phyloP scores from a whole-genome alignment of 2,329 filamentous ascomycete species.

The Sclerotiophoma versabilis region DNA sequence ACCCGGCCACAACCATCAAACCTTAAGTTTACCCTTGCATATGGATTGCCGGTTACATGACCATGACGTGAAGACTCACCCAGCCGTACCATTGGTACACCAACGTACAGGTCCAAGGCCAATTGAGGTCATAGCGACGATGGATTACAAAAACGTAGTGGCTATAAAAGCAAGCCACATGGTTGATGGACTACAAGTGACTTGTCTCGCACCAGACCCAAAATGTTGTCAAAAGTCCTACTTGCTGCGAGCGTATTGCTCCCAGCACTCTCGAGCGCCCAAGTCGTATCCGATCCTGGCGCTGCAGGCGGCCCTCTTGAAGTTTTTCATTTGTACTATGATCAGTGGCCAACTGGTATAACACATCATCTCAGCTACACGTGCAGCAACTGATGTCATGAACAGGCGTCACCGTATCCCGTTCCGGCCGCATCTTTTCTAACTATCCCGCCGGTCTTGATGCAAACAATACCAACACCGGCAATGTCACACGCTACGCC shows the following conservation, averaged over 20 bases:
- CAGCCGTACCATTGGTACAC: background rate
- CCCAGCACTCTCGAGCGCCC: constrained; percentile 20
- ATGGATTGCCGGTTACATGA: constrained; percentile 23
- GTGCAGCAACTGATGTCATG: background rate
- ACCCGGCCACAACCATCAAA: constrained; percentile 6
- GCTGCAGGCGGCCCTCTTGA: constrained; percentile 55
- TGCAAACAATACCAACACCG: constrained; percentile 54
- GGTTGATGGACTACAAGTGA: background rate
- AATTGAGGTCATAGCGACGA: constrained; percentile 7
- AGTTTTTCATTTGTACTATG: constrained; percentile 59
- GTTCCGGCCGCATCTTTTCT: constrained; percentile 59
- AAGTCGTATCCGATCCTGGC: constrained; percentile 45
- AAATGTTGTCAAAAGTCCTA: constrained; percentile 5
- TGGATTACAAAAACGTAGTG: background rate
- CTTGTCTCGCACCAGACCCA: background rate
- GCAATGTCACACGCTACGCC: constrained; percentile 54
- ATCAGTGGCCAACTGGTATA: constrained; percentile 57
- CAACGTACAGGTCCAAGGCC: background rate
- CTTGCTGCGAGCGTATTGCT: constrained; percentile 20
- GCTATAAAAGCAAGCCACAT: background rate
- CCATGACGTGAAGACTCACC: constrained; percentile 33
- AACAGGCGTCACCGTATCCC: constrained; percentile 60
- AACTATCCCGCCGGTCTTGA: constrained; percentile 62
- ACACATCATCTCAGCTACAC: background rate
- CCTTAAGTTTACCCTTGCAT: constrained; percentile 14